These are phyloP conservation scores for Penicillium sp. DNA, from an alignment of 2,329 filamentous ascomycete genomes.

Conservation along the genomic window DNA sequence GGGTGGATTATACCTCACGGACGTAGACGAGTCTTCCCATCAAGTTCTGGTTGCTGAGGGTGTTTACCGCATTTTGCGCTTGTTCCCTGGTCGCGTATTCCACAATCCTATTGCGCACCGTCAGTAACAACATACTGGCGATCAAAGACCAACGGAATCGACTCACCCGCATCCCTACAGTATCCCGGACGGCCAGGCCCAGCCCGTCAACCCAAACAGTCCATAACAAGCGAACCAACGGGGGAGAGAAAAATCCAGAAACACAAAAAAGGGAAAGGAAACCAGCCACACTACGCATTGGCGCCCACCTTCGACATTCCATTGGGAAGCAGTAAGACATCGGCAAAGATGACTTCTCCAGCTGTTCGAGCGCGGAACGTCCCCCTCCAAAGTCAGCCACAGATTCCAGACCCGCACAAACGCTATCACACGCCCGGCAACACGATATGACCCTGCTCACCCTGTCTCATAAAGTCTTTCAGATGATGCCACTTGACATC, in stretches of 20 bases:
- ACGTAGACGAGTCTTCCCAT: constrained; percentile 99
- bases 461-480: constrained; percentile 99
- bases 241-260: too few relatives aligned
- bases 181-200: constrained; percentile 77
- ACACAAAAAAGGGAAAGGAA: constrained; percentile 56
- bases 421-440: too few relatives aligned
- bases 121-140: neutral
- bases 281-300: constrained; percentile 81
- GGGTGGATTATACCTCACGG: constrained; percentile 62
- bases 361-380: too few relatives aligned
- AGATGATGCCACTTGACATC: constrained; percentile 99
- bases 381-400: too few relatives aligned
- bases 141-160: neutral
- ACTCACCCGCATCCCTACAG: constrained; percentile 99
- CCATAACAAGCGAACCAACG: too few relatives aligned
- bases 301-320: constrained; percentile 99
- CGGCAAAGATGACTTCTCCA: constrained; percentile 98
- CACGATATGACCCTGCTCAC: constrained; percentile 58
- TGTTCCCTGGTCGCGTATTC: constrained; percentile 99
- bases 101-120: constrained; percentile 70
- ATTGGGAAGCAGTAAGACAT: constrained; percentile 98
- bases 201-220: constrained; percentile 87
- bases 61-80: constrained; percentile 93
- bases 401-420: constrained; percentile 18
- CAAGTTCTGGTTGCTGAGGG: constrained; percentile 96